phyloP scores from a whole-genome alignment of 2,329 filamentous ascomycete species.

The Fonsecaea nubica region DNA sequence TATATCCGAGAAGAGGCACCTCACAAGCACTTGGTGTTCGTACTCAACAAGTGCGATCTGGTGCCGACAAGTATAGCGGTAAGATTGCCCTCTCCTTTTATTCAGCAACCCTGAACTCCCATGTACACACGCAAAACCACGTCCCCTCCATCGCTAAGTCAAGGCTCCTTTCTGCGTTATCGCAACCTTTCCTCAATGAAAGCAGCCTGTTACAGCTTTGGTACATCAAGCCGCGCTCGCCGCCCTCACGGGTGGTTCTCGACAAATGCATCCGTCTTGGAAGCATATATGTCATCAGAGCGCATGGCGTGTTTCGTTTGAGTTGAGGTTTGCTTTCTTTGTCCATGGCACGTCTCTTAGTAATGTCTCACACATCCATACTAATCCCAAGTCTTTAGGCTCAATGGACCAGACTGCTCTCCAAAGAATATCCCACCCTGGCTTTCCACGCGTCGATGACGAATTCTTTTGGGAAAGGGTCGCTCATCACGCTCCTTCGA shows the following conservation, averaged over 20 bases:
- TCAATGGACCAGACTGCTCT: slow-evolving; percentile 86
- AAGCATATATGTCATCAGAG: slow-evolving; percentile 71
- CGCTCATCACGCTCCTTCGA: slow-evolving; percentile 85
- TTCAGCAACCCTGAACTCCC: slow-evolving; percentile 4
- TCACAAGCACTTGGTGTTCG: slow-evolving; percentile 92
- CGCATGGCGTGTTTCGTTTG: slow-evolving; percentile 82
- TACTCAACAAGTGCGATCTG: slow-evolving; percentile 90
- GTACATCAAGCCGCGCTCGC: slow-evolving; percentile 85
- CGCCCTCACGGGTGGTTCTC: slow-evolving; percentile 43
- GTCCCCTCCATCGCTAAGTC: slow-evolving; percentile 77
- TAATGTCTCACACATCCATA: slow-evolving; percentile 87
- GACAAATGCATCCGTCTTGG: slow-evolving; percentile 80
- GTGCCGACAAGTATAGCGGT: slow-evolving; percentile 92
- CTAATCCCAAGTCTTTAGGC: slow-evolving; percentile 67
- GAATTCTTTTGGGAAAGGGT: slow-evolving; percentile 96
- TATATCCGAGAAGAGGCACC: slow-evolving; percentile 92
- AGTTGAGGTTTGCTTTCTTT: slow-evolving; percentile 87
- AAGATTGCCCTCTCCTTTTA: slow-evolving; percentile 61
- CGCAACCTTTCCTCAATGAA: slow-evolving; percentile 69
- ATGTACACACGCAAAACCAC: slow-evolving; percentile 18
- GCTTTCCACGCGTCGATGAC: slow-evolving; percentile 95
- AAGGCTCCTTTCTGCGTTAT: slow-evolving; percentile 73
- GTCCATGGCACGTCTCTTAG: slow-evolving; percentile 89
- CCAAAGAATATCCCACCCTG: slow-evolving; percentile 89
- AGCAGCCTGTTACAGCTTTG: slow-evolving; percentile 98